These are phyloP conservation scores for Aspergillus niger DNA, from an alignment of 2,329 filamentous ascomycete genomes.

Conservation along the genomic window DNA sequence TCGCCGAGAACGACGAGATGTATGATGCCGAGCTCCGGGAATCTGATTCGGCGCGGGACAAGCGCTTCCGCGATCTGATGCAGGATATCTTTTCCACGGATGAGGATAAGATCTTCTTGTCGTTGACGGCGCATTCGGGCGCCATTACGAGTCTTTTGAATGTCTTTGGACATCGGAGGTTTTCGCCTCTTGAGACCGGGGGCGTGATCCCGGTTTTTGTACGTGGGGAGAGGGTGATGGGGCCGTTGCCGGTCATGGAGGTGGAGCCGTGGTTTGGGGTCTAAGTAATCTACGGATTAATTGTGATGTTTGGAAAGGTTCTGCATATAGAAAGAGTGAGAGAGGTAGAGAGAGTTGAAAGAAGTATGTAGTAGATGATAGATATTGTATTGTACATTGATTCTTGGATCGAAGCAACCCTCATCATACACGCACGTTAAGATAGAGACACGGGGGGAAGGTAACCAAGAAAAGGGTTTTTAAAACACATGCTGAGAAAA, in stretches of 20 bases:
- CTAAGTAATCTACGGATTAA: conserved; percentile 1
- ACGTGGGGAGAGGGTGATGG: conserved; percentile 39
- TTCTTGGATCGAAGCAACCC: not conserved
- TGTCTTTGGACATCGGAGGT: conserved; percentile 49
- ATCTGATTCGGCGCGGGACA: conserved; percentile 50
- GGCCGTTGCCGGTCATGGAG: conserved; percentile 19
- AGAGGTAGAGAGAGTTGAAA: too few species aligned
- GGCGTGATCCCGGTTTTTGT: conserved; percentile 56
- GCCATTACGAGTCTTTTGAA: conserved; percentile 58
- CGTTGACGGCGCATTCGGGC: conserved; percentile 61
- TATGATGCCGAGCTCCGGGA: conserved; percentile 55
- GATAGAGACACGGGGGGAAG: conserved; percentile 1
- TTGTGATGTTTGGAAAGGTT: too few species aligned
- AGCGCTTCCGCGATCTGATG: conserved; percentile 50
- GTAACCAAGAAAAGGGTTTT: not conserved
- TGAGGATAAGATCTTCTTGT: conserved; percentile 53
- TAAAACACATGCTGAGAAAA: conserved; percentile 18
- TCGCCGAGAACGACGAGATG: conserved; percentile 57
- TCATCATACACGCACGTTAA: not conserved
- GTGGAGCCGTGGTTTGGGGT: conserved; percentile 29
- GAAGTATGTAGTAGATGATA: not conserved
- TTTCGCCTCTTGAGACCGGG: conserved; percentile 50
- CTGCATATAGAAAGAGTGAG: not conserved
- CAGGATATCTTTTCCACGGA: conserved; percentile 54
- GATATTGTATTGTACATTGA: conserved; percentile 17